These are phyloP conservation scores for Colletotrichum magnum DNA, from an alignment of 2,329 filamentous ascomycete species.

Conservation along the genomic window DNA sequence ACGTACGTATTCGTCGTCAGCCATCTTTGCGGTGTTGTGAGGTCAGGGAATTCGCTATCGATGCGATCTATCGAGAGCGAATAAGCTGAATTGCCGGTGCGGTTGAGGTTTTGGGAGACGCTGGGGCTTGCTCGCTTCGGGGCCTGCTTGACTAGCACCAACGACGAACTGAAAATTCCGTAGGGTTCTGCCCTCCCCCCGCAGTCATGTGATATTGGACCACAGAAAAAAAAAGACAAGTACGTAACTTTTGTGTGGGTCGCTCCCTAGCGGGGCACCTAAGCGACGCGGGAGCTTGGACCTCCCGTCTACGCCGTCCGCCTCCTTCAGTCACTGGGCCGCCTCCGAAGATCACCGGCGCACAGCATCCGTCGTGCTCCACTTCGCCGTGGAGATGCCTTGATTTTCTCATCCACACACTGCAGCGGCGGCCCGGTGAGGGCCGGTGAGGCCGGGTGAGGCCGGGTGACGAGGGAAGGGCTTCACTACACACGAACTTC, in stretches of 20 bases:
- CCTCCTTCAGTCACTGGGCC: constrained; percentile 1
- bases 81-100: constrained; percentile 47
- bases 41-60: constrained; percentile 60
- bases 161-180: constrained; percentile 19
- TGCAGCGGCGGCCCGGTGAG: not conserved
- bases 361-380: constrained; percentile 6
- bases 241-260: not conserved
- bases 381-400: constrained; percentile 18
- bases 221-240: constrained; percentile 1
- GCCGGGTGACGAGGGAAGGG: not conserved
- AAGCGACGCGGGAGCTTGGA: constrained; percentile 9
- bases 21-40: constrained; percentile 75
- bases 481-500: too few species aligned
- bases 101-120: constrained; percentile 39
- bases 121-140: constrained; percentile 35
- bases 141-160: constrained; percentile 37
- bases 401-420: constrained; percentile 10
- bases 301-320: constrained; percentile 1
- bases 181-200: constrained; percentile 42
- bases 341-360: constrained; percentile 4
- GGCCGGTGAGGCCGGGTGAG: constrained; percentile 9
- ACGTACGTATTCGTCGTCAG: constrained; percentile 91
- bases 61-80: constrained; percentile 59
- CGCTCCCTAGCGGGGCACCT: not conserved
- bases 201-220: constrained; percentile 35